Percentiles rank a stretch among this genome's conserved stretches.
Evolutionary conservation across 1,139 yeast species (phyloP).

Genomic region (Sugiyamaella neomexicana): DNA sequence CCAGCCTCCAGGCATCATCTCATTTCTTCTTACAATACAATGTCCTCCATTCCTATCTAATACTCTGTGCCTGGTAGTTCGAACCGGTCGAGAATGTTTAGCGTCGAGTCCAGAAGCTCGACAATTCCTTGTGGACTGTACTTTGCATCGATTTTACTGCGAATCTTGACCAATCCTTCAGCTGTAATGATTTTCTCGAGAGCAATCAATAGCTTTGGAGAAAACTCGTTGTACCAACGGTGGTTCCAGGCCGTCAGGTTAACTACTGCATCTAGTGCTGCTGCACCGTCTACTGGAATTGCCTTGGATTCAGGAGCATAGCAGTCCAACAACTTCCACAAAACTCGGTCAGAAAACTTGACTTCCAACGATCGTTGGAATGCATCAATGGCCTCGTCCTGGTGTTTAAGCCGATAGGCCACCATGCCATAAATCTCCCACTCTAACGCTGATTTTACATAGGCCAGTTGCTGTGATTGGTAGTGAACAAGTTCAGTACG

Average conservation of each 20-base stretch:
- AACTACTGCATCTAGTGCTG: slow-evolving; percentile 68
- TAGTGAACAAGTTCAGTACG: slow-evolving; percentile 87
- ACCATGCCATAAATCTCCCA: slow-evolving; percentile 91
- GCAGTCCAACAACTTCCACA: slow-evolving; percentile 69
- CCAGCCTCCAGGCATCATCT: background rate
- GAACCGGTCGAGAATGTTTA: slow-evolving; percentile 53
- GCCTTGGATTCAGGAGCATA: slow-evolving; percentile 44
- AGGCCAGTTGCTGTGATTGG: slow-evolving; percentile 69
- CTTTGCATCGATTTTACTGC: slow-evolving; percentile 71
- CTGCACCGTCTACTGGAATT: slow-evolving; percentile 35
- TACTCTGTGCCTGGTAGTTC: slow-evolving; percentile 43
- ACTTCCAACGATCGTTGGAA: slow-evolving; percentile 69
- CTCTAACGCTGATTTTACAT: slow-evolving; percentile 79
- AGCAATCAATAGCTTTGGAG: slow-evolving; percentile 60
- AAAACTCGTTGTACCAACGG: slow-evolving; percentile 93
- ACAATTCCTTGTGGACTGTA: slow-evolving; percentile 66
- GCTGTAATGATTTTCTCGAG: slow-evolving; percentile 64
- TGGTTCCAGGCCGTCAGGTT: slow-evolving; percentile 91
- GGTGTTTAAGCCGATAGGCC: slow-evolving; percentile 75
- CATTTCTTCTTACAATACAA: background rate
- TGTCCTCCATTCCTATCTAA: slow-evolving; percentile 17
- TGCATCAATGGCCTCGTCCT: slow-evolving; percentile 78
- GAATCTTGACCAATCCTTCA: slow-evolving; percentile 76
- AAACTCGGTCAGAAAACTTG: slow-evolving; percentile 80
- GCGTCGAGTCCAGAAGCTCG: slow-evolving; percentile 57